phyloP scores from a whole-genome alignment of 768 basidiomycete genomes.

The Suillus clintonianus region DNA sequence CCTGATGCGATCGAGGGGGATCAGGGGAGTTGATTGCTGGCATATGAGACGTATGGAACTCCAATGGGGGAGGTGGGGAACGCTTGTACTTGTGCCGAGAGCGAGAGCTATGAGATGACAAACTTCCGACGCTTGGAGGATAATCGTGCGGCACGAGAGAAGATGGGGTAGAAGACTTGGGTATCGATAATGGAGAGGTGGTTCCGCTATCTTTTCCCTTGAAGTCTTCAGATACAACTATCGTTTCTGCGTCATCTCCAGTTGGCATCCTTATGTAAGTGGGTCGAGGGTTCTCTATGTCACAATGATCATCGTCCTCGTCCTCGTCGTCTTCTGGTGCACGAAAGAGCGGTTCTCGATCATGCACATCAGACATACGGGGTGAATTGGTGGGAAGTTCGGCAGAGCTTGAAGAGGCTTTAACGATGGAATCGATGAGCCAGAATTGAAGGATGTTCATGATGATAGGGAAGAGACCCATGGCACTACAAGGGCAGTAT shows the following conservation, averaged over 20 bases:
- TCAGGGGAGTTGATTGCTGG: constrained; percentile 39
- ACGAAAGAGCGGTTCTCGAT: constrained; percentile 65
- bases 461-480: constrained; percentile 88
- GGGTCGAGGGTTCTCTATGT: constrained; percentile 48
- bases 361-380: constrained; percentile 39
- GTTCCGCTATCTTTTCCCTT: constrained; percentile 12
- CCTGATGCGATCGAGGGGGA: constrained; percentile 6
- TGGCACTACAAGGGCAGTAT: constrained; percentile 52
- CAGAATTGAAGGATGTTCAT: constrained; percentile 95
- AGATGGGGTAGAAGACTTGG: constrained; percentile 5
- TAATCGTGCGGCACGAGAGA: constrained; percentile 38
- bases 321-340: constrained; percentile 53
- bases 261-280: constrained; percentile 37
- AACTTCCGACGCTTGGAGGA: constrained; percentile 56
- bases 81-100: constrained; percentile 29
- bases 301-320: constrained; percentile 39
- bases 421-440: constrained; percentile 92
- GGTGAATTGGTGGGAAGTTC: constrained; percentile 43
- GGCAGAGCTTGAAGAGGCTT: constrained; percentile 52
- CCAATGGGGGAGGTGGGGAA: constrained; percentile 43
- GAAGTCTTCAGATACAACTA: constrained; percentile 16
- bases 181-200: constrained; percentile 17
- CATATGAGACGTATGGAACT: constrained; percentile 30
- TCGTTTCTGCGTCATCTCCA: constrained; percentile 24
- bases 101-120: constrained; percentile 24